A percentile compares a stretch with the other conserved stretches of the same genome.
These are phyloP conservation scores for Senecio squalidus DNA, from an alignment of 140 eudicot genomes.

Conservation along the genomic window DNA sequence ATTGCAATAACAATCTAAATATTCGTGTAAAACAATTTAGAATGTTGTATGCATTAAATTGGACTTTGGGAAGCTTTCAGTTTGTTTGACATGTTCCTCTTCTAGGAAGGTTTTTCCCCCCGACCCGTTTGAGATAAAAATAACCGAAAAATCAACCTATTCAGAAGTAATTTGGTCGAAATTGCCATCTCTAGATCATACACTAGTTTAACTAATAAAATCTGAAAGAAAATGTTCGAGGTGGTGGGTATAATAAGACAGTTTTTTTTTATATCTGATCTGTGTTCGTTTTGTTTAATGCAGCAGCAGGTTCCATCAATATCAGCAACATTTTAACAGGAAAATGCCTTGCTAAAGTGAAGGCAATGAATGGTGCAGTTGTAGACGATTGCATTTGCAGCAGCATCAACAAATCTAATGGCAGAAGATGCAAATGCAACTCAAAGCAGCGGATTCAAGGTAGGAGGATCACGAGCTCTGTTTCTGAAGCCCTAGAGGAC, in stretches of 20 bases:
- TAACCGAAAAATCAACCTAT: no score
- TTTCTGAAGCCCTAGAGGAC: conserved; percentile 79
- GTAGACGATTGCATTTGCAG: conserved; percentile 54
- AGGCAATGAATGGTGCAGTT: conserved; percentile 40
- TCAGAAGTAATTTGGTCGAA: no score
- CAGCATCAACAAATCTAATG: conserved; percentile 18
- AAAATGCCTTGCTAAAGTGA: conserved; percentile 87
- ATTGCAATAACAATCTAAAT: background rate
- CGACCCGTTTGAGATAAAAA: no score
- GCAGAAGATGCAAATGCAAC: conserved; percentile 38
- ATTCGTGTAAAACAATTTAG: background rate
- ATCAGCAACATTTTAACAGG: conserved; percentile 91
- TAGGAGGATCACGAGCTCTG: conserved; percentile 50
- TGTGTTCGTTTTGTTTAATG: conserved; percentile 11
- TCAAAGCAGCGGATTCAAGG: conserved; percentile 44
- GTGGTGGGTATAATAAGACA: background rate
- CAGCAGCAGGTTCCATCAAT: conserved; percentile 81
- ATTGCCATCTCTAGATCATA: no score
- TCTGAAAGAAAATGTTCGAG: background rate
- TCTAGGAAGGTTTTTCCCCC: no score
- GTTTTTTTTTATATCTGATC: background rate
- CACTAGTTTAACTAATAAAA: no score
- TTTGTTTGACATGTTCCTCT: no score
- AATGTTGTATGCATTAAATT: background rate
- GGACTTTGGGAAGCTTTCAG: no score